A percentile compares a stretch with the other conserved stretches of the same genome.
These are phyloP conservation scores for Fabrea salina DNA, from an alignment of 169 alveolate species.

Conservation along the genomic window DNA sequence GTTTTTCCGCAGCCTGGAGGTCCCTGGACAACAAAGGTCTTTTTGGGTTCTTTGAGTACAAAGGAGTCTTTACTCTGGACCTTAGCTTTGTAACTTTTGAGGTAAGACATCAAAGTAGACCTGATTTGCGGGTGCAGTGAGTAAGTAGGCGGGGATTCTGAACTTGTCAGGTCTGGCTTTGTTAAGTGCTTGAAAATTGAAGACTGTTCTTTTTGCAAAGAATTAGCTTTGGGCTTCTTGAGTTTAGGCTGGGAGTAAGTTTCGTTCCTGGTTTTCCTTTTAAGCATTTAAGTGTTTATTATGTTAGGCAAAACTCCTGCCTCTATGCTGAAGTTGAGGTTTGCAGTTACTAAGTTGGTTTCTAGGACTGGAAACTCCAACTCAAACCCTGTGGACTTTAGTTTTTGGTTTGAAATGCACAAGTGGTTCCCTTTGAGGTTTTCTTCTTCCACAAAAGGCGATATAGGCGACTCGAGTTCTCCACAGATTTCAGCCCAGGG, in stretches of 20 bases:
- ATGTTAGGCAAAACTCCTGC: conserved; percentile 4
- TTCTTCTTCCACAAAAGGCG: conserved; percentile 31
- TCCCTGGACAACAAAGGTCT: neutral
- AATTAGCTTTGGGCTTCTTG: too few species aligned
- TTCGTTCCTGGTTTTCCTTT: too few species aligned
- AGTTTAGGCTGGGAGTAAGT: too few species aligned
- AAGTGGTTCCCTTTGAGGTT: neutral
- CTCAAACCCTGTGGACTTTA: neutral
- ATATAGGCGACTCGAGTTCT: conserved; percentile 7
- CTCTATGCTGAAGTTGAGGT: neutral
- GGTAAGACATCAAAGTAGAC: too few species aligned
- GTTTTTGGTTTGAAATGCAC: neutral
- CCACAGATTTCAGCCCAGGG: conserved; percentile 30
- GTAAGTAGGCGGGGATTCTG: too few species aligned
- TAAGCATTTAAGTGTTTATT: too few species aligned
- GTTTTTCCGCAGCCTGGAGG: conserved; percentile 24
- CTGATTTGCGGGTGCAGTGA: too few species aligned
- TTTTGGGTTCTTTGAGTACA: neutral
- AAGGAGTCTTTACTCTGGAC: neutral
- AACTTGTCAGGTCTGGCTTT: too few species aligned
- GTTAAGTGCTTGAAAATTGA: too few species aligned
- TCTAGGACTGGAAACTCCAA: neutral
- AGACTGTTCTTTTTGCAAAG: too few species aligned
- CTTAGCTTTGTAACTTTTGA: neutral
- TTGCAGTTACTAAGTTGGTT: neutral